These are phyloP conservation scores for Elaeagnus macrophylla DNA, from an alignment of 306 rosid genomes.

Conservation along the genomic window DNA sequence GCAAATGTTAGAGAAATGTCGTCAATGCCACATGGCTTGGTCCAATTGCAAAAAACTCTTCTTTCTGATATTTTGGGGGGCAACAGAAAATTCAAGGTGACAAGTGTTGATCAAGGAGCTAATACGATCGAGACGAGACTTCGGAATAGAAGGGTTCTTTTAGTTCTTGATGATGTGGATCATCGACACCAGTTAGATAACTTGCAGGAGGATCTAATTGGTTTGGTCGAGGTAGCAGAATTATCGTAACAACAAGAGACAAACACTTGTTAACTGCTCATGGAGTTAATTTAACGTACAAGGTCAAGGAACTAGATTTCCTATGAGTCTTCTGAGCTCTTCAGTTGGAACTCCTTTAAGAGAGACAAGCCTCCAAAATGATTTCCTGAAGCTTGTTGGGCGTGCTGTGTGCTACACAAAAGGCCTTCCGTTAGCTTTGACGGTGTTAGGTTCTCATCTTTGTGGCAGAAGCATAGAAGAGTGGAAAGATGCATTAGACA, in stretches of 20 bases:
- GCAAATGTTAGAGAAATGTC: constrained; percentile 2
- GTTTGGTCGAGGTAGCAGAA: constrained; percentile 10
- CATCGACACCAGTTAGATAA: neutral
- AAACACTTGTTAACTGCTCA: neutral
- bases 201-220: constrained; percentile 3
- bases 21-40: neutral
- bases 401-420: neutral
- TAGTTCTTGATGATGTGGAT: constrained; percentile 7
- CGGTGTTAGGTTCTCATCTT: neutral
- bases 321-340: constrained; percentile 1
- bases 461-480: neutral
- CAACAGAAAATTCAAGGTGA: neutral
- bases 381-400: neutral
- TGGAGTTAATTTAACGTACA: neutral
- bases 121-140: neutral
- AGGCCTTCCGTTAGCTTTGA: neutral
- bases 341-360: neutral
- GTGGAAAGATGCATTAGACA: neutral
- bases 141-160: constrained; percentile 1
- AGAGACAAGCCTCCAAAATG: neutral
- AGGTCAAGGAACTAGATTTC: neutral
- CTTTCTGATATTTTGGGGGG: neutral
- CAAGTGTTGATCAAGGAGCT: neutral
- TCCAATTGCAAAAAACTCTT: constrained; percentile 6
- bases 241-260: constrained; percentile 8